Percentiles rank a stretch among this genome's conserved stretches.
phyloP scores from a whole-genome alignment of 495 filamentous ascomycete species.

The Haplographium delicatum region DNA sequence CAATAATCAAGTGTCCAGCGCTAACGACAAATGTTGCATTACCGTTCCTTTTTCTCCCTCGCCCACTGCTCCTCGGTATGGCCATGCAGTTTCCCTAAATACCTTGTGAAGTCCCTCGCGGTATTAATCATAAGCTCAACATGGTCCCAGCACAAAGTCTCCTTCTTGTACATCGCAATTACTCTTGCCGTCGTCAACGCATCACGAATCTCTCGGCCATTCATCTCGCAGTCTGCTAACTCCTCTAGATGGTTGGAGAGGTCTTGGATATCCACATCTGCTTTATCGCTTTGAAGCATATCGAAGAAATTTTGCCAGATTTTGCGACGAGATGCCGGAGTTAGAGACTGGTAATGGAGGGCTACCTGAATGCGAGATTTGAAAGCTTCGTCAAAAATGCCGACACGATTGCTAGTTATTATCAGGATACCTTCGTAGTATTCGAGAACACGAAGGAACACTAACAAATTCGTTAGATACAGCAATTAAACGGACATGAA shows the following conservation, averaged over 20 bases:
- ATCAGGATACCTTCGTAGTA: conserved; percentile 36
- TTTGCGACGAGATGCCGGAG: conserved; percentile 61
- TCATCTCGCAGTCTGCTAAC: conserved; percentile 27
- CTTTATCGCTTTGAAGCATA: conserved; percentile 20
- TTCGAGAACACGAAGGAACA: conserved; percentile 33
- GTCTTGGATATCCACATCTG: conserved; percentile 26
- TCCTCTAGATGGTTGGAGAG: conserved; percentile 13
- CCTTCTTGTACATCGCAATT: conserved; percentile 11
- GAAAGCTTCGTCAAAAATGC: conserved; percentile 40
- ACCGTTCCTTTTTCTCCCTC: neutral
- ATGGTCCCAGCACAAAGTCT: conserved; percentile 5
- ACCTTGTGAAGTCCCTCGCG: conserved; percentile 6
- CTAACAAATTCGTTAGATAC: neutral
- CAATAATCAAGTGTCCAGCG: too few species aligned
- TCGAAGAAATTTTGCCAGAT: conserved; percentile 78
- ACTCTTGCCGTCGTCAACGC: conserved; percentile 29
- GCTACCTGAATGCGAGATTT: conserved; percentile 39
- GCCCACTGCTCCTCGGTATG: conserved; percentile 10
- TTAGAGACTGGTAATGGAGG: conserved; percentile 52
- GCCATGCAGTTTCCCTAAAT: conserved; percentile 9
- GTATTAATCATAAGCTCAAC: neutral
- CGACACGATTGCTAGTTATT: conserved; percentile 64
- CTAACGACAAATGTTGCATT: too few species aligned
- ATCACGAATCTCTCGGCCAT: conserved; percentile 37
- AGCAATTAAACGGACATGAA: neutral